Evolutionary conservation across 2,329 filamentous ascomycete genomes (phyloP).

Genomic region (Cryphonectria carpinicola): DNA sequence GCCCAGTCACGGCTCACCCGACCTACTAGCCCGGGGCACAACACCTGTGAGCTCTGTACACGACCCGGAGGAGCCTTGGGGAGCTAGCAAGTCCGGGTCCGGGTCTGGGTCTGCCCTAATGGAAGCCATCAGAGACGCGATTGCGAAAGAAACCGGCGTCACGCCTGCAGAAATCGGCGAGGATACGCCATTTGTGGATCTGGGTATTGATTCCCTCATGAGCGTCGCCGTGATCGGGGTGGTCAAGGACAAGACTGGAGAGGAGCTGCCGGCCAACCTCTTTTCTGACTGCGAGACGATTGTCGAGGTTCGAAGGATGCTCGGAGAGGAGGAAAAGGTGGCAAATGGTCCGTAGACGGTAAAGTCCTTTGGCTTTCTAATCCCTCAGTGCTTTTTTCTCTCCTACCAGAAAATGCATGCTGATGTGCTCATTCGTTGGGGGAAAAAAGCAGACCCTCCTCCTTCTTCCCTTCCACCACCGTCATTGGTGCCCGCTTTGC

Average conservation of each 20-base stretch:
- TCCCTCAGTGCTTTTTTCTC: not conserved
- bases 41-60: not conserved
- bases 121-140: not conserved
- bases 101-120: not conserved
- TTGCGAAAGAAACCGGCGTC: conserved; percentile 11
- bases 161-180: conserved; percentile 36
- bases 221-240: conserved; percentile 30
- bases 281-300: conserved; percentile 7
- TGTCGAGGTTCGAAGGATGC: conserved; percentile 1
- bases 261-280: conserved; percentile 11
- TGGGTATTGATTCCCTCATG: conserved; percentile 34
- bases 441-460: not conserved
- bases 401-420: not conserved
- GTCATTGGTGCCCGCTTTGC: not conserved
- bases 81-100: not conserved
- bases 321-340: not conserved
- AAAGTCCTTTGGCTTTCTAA: conserved; percentile 1
- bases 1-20: not conserved
- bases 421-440: not conserved
- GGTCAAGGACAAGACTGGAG: conserved; percentile 5
- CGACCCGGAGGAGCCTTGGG: not conserved
- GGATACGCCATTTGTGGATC: conserved; percentile 28
- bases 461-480: not conserved
- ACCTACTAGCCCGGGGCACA: not conserved
- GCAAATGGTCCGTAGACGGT: not conserved